phyloP scores from a whole-genome alignment of 78 protist species.

The Anaeramoeba flamelloides region DNA sequence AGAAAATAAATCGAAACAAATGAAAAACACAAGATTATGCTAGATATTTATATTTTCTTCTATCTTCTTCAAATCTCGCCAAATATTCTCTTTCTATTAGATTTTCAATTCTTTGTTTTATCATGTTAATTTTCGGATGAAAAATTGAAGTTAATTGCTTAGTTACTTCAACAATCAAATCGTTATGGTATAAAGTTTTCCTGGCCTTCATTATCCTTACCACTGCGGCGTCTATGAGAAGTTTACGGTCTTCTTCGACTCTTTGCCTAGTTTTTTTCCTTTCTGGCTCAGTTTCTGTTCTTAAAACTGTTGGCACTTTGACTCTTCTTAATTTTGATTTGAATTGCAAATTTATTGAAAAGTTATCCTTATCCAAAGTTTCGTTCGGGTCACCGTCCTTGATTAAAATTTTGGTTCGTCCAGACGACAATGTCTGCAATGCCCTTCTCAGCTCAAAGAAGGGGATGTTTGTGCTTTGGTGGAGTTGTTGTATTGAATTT shows the following conservation, averaged over 20 bases:
- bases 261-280: not conserved
- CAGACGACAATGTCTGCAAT: constrained; percentile 20
- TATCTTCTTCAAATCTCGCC: not conserved
- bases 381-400: too few species aligned
- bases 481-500: constrained; percentile 13
- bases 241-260: not conserved
- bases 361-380: too few species aligned
- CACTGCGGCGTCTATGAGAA: not conserved
- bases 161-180: not conserved
- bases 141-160: not conserved
- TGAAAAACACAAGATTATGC: too few species aligned
- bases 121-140: not conserved
- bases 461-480: constrained; percentile 21
- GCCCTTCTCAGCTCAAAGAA: constrained; percentile 12
- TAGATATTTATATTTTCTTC: not conserved
- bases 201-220: not conserved
- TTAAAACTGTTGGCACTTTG: not conserved
- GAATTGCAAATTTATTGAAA: not conserved
- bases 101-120: not conserved
- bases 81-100: not conserved
- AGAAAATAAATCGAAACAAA: too few species aligned
- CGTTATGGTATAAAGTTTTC: not conserved
- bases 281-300: not conserved
- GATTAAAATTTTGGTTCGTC: not conserved
- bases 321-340: not conserved